These are phyloP conservation scores for Venturia aucupariae DNA, from an alignment of 2,329 filamentous ascomycete genomes.

Conservation along the genomic window DNA sequence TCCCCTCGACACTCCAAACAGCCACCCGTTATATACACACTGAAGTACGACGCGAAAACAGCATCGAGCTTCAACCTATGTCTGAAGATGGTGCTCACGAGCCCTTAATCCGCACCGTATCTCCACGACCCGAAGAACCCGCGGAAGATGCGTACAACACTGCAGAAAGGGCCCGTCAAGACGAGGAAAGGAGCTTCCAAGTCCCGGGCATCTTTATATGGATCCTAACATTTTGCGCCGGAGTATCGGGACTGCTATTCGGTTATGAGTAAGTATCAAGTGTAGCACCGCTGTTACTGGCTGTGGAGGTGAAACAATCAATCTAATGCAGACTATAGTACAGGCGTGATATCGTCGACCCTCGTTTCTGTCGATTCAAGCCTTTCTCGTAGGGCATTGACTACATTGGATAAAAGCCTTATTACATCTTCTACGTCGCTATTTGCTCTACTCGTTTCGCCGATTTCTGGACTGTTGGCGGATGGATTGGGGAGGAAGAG, in stretches of 20 bases:
- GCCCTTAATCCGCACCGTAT: conserved; percentile 23
- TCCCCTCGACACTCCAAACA: conserved; percentile 15
- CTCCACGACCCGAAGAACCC: conserved; percentile 11
- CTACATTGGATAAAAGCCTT: conserved; percentile 48
- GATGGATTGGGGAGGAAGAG: conserved; percentile 77
- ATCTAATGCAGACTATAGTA: conserved; percentile 27
- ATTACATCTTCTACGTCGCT: conserved; percentile 50
- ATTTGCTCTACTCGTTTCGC: conserved; percentile 48
- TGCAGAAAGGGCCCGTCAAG: neutral
- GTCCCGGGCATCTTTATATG: conserved; percentile 40
- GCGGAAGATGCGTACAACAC: neutral
- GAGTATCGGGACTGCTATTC: conserved; percentile 50
- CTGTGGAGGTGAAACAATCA: neutral
- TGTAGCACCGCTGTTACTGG: neutral
- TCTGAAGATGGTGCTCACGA: conserved; percentile 21
- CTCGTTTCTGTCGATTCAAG: conserved; percentile 47
- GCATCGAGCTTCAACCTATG: conserved; percentile 24
- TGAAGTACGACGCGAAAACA: neutral
- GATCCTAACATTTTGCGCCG: conserved; percentile 47
- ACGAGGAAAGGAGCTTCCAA: conserved; percentile 10
- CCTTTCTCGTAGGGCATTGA: conserved; percentile 39
- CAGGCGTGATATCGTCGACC: conserved; percentile 52
- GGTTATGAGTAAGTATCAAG: conserved; percentile 48
- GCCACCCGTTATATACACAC: too few species aligned
- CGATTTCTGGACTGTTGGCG: conserved; percentile 47